phyloP scores from a whole-genome alignment of 2,329 filamentous ascomycete genomes.

The Hysterium pulicare region DNA sequence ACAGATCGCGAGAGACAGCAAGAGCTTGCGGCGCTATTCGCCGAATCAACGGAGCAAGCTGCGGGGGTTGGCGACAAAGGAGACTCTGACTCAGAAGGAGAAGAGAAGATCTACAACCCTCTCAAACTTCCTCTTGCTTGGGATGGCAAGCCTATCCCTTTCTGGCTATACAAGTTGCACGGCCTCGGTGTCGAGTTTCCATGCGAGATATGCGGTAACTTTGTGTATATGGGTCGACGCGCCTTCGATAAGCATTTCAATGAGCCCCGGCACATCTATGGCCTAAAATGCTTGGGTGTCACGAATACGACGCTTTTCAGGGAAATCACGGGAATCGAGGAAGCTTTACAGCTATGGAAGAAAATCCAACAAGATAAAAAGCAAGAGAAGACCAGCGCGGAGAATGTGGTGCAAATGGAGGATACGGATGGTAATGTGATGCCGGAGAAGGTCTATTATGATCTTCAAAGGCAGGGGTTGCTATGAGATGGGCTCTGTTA shows the following conservation, averaged over 20 bases:
- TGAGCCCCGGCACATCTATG: conserved; percentile 88
- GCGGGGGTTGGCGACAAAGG: conserved; percentile 57
- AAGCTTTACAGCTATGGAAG: conserved; percentile 85
- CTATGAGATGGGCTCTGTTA: conserved; percentile 51
- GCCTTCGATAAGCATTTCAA: conserved; percentile 99
- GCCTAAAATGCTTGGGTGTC: conserved; percentile 89
- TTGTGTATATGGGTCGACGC: conserved; percentile 95
- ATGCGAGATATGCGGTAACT: conserved; percentile 97
- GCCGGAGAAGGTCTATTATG: conserved; percentile 97
- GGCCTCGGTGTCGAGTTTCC: conserved; percentile 91
- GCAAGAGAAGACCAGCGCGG: conserved; percentile 69
- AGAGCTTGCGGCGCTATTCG: conserved; percentile 83
- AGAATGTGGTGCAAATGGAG: conserved; percentile 96
- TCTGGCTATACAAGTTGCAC: conserved; percentile 97
- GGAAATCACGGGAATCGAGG: conserved; percentile 89
- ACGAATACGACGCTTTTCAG: conserved; percentile 87
- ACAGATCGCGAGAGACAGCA: conserved; percentile 93
- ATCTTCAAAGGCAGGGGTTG: conserved; percentile 88
- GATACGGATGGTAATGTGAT: conserved; percentile 97
- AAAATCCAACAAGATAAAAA: conserved; percentile 87
- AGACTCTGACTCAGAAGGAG: conserved; percentile 60
- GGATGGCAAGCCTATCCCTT: conserved; percentile 98
- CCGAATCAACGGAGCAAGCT: conserved; percentile 51
- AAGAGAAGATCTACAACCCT: conserved; percentile 93
- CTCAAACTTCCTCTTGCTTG: conserved; percentile 92